Percentiles rank a stretch among this genome's conserved stretches.
Evolutionary conservation across 2,329 filamentous ascomycete genomes (phyloP).

Genomic region (Stemphylium beticola): DNA sequence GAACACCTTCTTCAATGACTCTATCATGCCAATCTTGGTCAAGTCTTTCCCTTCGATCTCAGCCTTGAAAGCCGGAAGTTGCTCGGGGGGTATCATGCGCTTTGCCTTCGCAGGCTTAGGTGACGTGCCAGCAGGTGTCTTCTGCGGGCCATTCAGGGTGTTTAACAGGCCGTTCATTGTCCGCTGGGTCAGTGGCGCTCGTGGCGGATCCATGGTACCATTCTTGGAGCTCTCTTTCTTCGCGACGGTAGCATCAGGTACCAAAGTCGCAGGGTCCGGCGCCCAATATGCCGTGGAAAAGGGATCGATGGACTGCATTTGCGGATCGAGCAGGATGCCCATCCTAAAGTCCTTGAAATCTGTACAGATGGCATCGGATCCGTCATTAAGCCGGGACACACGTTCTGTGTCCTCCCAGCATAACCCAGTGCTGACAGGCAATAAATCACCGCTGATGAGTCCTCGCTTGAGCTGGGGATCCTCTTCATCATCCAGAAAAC

Average conservation of each 20-base stretch:
- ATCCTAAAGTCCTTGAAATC: slow-evolving; percentile 70
- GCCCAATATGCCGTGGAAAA: slow-evolving; percentile 84
- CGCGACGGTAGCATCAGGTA: slow-evolving; percentile 10
- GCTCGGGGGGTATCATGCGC: slow-evolving; percentile 62
- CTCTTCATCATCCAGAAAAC: slow-evolving; percentile 87
- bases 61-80: slow-evolving; percentile 71
- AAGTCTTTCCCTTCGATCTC: slow-evolving; percentile 73
- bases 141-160: slow-evolving; percentile 31
- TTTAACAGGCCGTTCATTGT: slow-evolving; percentile 46
- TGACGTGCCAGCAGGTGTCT: slow-evolving; percentile 23
- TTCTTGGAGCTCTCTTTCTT: slow-evolving; percentile 24
- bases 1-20: slow-evolving; percentile 77
- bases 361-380: slow-evolving; percentile 54
- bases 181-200: slow-evolving; percentile 51
- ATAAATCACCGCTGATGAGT: slow-evolving; percentile 68
- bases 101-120: slow-evolving; percentile 49
- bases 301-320: slow-evolving; percentile 74
- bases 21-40: slow-evolving; percentile 75
- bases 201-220: slow-evolving; percentile 49
- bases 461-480: slow-evolving; percentile 62
- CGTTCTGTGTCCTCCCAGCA: slow-evolving; percentile 73
- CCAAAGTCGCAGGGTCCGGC: slow-evolving; percentile 30
- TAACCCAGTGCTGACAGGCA: slow-evolving; percentile 79
- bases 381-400: slow-evolving; percentile 53
- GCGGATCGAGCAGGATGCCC: slow-evolving; percentile 68